phyloP scores from a whole-genome alignment of 1,139 yeast genomes.

The Petasospora fabianii region DNA sequence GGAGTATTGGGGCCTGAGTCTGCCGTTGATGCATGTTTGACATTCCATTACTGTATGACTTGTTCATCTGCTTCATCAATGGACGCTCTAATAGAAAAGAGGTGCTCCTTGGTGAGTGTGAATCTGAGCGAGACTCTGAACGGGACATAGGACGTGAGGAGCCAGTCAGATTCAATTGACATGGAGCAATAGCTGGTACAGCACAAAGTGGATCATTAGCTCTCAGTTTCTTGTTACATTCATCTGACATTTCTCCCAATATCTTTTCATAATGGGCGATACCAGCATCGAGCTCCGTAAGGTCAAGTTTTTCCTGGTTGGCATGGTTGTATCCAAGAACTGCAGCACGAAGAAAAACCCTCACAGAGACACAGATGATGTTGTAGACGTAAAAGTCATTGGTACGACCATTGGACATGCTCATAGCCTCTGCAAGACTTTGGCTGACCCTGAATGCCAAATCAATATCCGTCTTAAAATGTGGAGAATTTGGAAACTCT shows the following conservation, averaged over 20 bases:
- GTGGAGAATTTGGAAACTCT: conserved; percentile 19
- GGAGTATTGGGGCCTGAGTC: not conserved
- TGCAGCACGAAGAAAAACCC: conserved; percentile 20
- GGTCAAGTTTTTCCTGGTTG: conserved; percentile 12
- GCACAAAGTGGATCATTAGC: conserved; percentile 6
- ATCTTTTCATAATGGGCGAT: conserved; percentile 12
- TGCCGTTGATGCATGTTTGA: too few species aligned
- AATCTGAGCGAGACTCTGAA: not conserved
- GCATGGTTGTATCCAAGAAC: conserved; percentile 19
- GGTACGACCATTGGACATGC: not conserved
- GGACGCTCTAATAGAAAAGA: too few species aligned
- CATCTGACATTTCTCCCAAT: conserved; percentile 1
- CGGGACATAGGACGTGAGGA: not conserved
- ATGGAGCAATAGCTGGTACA: too few species aligned
- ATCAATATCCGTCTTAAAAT: conserved; percentile 15
- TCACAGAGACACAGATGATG: conserved; percentile 13
- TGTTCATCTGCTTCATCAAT: too few species aligned
- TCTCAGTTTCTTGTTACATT: conserved; percentile 4
- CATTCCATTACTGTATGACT: not conserved
- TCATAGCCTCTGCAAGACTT: too few species aligned
- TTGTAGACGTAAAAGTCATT: conserved; percentile 11
- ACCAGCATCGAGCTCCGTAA: conserved; percentile 16
- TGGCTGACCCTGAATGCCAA: conserved; percentile 11
- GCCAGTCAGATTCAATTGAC: too few species aligned
- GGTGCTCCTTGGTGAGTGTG: too few species aligned